Conservation (phyloP, 106 monocot species). For the Allium fistulosum region DNA sequence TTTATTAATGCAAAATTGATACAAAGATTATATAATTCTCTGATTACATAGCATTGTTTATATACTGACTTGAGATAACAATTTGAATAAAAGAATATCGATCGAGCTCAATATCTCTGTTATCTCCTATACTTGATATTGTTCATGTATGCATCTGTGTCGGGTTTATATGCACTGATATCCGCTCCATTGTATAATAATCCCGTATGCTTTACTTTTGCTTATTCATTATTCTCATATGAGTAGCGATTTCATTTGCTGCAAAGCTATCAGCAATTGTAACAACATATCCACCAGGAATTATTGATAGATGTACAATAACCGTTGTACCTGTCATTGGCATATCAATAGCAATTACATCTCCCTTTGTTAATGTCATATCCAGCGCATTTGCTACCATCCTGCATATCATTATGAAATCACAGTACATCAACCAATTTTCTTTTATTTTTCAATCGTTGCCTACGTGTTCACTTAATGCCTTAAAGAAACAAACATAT, state of each 20-base stretch:
- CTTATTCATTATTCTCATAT: slow-evolving; percentile 28
- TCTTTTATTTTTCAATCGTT: neutral
- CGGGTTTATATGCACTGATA: too few relatives aligned
- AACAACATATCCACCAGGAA: slow-evolving; percentile 79
- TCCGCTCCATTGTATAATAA: too few relatives aligned
- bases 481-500: neutral
- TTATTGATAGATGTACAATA: slow-evolving; percentile 80
- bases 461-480: neutral
- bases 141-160: too few relatives aligned
- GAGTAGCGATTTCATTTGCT: slow-evolving; percentile 67
- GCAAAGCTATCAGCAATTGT: slow-evolving; percentile 97
- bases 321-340: slow-evolving; percentile 89
- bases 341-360: slow-evolving; percentile 95
- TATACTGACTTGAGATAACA: too few relatives aligned
- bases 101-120: too few relatives aligned
- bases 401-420: slow-evolving; percentile 26
- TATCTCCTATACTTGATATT: too few relatives aligned
- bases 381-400: slow-evolving; percentile 82
- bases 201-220: too few relatives aligned
- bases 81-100: too few relatives aligned
- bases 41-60: too few relatives aligned
- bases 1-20: too few relatives aligned
- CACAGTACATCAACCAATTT: neutral
- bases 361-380: slow-evolving; percentile 64
- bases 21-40: too few relatives aligned